Evolutionary conservation across 768 basidiomycete species (phyloP), one percentile per base, ranked within the genome.

Genomic region (Peribolospora baueri): DNA sequence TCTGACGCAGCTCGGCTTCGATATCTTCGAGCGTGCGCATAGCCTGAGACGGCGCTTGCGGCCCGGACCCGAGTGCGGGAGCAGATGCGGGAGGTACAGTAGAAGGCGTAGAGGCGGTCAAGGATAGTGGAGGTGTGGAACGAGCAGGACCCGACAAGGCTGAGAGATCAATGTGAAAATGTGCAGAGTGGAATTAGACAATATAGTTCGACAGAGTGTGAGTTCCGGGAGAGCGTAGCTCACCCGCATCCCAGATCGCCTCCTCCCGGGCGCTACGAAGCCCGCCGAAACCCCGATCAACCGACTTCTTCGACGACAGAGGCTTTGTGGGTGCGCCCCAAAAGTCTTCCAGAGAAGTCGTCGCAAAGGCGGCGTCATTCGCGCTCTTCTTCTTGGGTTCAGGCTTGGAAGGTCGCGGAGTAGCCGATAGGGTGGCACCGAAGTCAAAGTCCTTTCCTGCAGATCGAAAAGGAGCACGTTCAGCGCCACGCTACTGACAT

Each of bases 401-500:
- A 43, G 50, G 50, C 5, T 49, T 53, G 7, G 48, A 42, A 2
- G 37, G 8, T 0, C 38, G 41, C 3, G 53, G 54, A 7, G 39
- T 46, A 14, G 58, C 52, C 43, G 51, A 45, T 48, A 61, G 62
- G 7, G 57, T 52, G 52, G 68, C 73, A 14, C 80, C 71, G 68
- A 90, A 93, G 71, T 91, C 84, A 65, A 91, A 93, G 68, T 91
- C 87, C 65, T 80, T 83, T 66, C 83, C 87, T 88, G 65, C 7
- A 47, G 37, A 59, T 52, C 52, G 51, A 60, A 41, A 49, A 58
- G 49, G 55, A 55, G 45, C 4, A 38, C 36, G 6, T 13, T 14
- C 3, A 9, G 36, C n/a, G 41, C 13, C 37, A 6, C 7, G 36
- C 41, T 5, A 36, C 25, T 41, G 10, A 48, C n/a, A n/a, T 37